Evolutionary conservation across 1,139 yeast genomes (phyloP).

Genomic region (Yamadazyma mexicana): DNA sequence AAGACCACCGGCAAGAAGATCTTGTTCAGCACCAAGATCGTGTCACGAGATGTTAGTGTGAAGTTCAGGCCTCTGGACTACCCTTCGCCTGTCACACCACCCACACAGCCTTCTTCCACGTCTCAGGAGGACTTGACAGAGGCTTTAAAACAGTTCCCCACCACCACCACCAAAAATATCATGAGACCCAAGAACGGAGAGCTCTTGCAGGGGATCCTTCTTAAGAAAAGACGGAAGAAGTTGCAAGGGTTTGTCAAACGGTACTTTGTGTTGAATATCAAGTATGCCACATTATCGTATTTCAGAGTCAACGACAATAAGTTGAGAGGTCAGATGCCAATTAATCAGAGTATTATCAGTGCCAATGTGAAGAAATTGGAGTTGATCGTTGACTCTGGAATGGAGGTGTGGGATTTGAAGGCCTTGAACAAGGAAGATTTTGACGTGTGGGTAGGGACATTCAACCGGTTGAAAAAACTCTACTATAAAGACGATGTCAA

Average conservation of each 20-base stretch:
- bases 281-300: constrained; percentile 81
- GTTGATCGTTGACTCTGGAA: constrained; percentile 87
- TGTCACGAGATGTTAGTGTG: constrained; percentile 11
- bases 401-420: constrained; percentile 90
- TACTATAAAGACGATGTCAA: constrained; percentile 14
- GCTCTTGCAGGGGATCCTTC: constrained; percentile 68
- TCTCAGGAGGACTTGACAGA: constrained; percentile 8
- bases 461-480: constrained; percentile 48
- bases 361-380: constrained; percentile 70
- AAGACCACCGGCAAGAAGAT: constrained; percentile 83
- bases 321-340: constrained; percentile 90
- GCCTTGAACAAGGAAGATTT: constrained; percentile 68
- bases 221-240: constrained; percentile 75
- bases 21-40: constrained; percentile 59
- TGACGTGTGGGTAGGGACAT: constrained; percentile 79
- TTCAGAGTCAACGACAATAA: constrained; percentile 68
- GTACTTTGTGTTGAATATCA: constrained; percentile 78
- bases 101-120: constrained; percentile 4
- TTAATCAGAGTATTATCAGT: constrained; percentile 74
- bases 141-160: constrained; percentile 2
- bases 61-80: constrained; percentile 6
- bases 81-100: constrained; percentile 10
- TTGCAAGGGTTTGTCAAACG: constrained; percentile 84
- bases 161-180: constrained; percentile 13
- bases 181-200: constrained; percentile 55